Conservation (phyloP, 345 rosid genomes). For the Toxicodendron radicans region DNA sequence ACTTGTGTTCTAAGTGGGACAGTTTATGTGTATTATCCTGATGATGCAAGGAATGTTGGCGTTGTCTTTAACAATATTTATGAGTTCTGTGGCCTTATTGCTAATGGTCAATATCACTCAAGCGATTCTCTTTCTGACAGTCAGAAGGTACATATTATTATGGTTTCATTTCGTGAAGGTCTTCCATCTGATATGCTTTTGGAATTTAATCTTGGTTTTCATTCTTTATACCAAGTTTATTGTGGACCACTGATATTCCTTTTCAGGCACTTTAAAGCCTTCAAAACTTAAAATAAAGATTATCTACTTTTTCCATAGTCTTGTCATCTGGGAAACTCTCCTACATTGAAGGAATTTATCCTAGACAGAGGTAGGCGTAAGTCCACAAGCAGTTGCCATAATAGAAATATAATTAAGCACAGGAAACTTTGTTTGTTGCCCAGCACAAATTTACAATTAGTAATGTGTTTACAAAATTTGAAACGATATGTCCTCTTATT, state of each 20-base stretch:
- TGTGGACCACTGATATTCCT: background rate
- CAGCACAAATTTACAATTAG: too few relatives aligned
- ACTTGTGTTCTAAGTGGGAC: conserved; percentile 82
- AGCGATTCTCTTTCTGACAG: conserved; percentile 74
- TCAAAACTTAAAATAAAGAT: background rate
- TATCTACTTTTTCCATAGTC: background rate
- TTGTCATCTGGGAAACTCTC: background rate
- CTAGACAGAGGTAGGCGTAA: background rate
- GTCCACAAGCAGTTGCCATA: conserved; percentile 2
- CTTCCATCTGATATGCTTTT: conserved; percentile 11
- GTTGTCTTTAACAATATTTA: conserved; percentile 80
- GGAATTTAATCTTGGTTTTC: conserved; percentile 8
- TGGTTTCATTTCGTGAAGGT: background rate
- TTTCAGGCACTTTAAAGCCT: background rate
- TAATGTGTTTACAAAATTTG: background rate
- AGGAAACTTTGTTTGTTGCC: background rate
- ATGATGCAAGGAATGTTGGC: conserved; percentile 55
- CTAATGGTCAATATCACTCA: conserved; percentile 65
- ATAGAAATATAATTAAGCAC: background rate
- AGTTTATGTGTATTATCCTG: conserved; percentile 79
- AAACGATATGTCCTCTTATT: background rate
- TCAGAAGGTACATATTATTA: conserved; percentile 64
- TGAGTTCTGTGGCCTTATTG: conserved; percentile 76
- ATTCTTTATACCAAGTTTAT: background rate
- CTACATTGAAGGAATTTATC: background rate